Base-by-base conservation (phyloP, 1,284 basidiomycete genomes). In the Ceratobasidium theobromae region DNA sequence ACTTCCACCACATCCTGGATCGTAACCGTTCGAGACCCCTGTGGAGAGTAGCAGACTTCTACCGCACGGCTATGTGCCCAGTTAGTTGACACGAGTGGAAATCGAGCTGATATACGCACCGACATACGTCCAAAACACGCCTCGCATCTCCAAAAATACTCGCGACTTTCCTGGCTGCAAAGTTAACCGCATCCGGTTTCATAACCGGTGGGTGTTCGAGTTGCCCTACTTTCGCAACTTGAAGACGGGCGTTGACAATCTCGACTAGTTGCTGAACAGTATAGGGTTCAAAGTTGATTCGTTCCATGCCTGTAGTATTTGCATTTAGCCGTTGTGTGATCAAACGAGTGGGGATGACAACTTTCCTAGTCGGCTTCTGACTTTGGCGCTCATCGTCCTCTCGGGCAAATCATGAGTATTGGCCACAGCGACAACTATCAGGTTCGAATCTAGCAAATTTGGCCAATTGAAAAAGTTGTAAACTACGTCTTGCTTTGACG, bases 381-480 rank as follows among this genome's bases (percentile, higher is more conserved):
- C 95, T 69, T 97, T 89, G 1, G 94, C 93, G 2, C 84, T 90
- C 82, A 99, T 89, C 12, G 90, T 89, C 27, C 96, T 84, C 76
- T 99, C 96, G 0, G 97, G 97, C 60, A 99, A 80, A 74, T 99
- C 96, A 91, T 98, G 97, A 27, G 96, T 95, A 75, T 99, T 99
- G 11, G 97, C 97, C 0, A 99, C 95, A 0, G 97, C 97, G 62
- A 99, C 85, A 1, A 99, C 96, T 57, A 98, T 88, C 14, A 99
- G 82, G 73, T 91, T 89, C 64, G 91, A 93, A 14, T 87, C 87
- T 0, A 85, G 83, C 67, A 96, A 81, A 9, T 93, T 95, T 0
- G 96, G 97, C 96, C 97, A 99, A 75, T 98, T 98, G 83, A 99
- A 99, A 77, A 99, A 96, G 75, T 98, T 98, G 79, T 99, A 99